Percentiles rank a stretch among this genome's conserved stretches.
These are phyloP conservation scores for Cyclotella baltica DNA, from an alignment of 108 stramenopile genomes.

Conservation along the genomic window DNA sequence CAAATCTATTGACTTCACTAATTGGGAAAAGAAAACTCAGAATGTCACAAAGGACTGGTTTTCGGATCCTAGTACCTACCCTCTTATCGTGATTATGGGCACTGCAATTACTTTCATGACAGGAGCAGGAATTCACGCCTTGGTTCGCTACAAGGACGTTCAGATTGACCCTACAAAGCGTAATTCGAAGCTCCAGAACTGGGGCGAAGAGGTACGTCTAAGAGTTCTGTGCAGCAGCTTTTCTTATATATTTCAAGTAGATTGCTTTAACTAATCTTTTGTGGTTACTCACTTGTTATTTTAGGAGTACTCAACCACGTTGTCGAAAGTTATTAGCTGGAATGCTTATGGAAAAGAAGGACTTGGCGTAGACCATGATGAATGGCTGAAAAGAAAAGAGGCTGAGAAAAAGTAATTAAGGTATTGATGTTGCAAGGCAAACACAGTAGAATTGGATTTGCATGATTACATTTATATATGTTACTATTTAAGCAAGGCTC, in stretches of 20 bases:
- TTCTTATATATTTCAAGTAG: background rate
- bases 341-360: slow-evolving; percentile 67
- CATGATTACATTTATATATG: background rate
- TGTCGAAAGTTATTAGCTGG: slow-evolving; percentile 43
- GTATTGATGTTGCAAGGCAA: background rate
- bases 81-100: slow-evolving; percentile 69
- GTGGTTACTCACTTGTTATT: background rate
- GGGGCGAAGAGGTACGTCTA: slow-evolving; percentile 34
- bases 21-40: slow-evolving; percentile 34
- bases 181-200: slow-evolving; percentile 48
- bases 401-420: slow-evolving; percentile 15
- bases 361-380: slow-evolving; percentile 70
- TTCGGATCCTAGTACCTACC: slow-evolving; percentile 70
- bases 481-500: too few relatives aligned
- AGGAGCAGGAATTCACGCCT: slow-evolving; percentile 59
- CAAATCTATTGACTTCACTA: slow-evolving; percentile 39
- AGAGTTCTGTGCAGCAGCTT: background rate
- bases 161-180: slow-evolving; percentile 58
- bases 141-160: slow-evolving; percentile 70
- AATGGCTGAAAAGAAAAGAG: slow-evolving; percentile 70
- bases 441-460: background rate
- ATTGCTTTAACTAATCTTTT: background rate
- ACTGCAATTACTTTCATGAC: slow-evolving; percentile 63
- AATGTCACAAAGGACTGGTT: slow-evolving; percentile 59
- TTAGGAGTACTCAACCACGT: slow-evolving; percentile 19